Conservation (phyloP, 371 early-diverging fungal genomes). For the Actinomucor elegans region DNA sequence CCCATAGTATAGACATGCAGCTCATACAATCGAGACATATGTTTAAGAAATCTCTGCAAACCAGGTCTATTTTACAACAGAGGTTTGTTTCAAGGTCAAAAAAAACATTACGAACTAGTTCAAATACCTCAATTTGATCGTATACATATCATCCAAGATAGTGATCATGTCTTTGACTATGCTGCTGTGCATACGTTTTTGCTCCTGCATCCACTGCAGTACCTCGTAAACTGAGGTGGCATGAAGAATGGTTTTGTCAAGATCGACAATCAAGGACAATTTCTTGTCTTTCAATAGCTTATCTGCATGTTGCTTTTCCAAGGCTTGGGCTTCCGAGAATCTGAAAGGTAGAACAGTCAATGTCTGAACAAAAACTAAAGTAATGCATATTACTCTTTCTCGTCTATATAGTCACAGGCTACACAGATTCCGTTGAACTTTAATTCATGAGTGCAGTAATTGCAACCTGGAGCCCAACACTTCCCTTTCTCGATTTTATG, state of each 20-base stretch:
- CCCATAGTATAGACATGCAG: not conserved
- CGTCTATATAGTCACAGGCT: not conserved
- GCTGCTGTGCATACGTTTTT: not conserved
- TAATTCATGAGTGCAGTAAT: not conserved
- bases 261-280: not conserved
- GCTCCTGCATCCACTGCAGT: not conserved
- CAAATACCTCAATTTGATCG: constrained; percentile 1
- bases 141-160: not conserved
- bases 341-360: not conserved
- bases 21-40: not conserved
- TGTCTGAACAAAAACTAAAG: too few species aligned
- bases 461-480: not conserved
- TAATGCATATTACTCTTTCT: not conserved
- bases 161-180: not conserved
- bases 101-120: too few species aligned
- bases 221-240: not conserved
- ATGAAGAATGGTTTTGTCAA: not conserved
- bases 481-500: not conserved
- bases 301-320: not conserved
- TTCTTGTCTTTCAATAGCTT: not conserved
- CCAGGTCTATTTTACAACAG: constrained; percentile 1
- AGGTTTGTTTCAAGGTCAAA: too few species aligned
- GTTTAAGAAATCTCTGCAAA: not conserved
- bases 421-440: not conserved
- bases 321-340: not conserved